phyloP scores from a whole-genome alignment of 495 filamentous ascomycete genomes.

The Aspergillus nanangensis region DNA sequence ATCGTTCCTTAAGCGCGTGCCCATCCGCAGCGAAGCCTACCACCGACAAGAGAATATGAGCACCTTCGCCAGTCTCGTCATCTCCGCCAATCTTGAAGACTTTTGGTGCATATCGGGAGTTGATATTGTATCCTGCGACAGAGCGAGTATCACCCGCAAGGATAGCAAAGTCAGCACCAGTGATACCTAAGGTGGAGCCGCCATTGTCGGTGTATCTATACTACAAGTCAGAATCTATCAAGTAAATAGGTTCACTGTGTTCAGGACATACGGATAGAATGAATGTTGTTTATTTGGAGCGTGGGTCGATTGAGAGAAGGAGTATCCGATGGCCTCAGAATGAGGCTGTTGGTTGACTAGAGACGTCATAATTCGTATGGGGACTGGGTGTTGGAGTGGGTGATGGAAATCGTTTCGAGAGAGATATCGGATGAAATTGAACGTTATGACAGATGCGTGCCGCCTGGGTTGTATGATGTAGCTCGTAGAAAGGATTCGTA shows the following conservation, averaged over 20 bases:
- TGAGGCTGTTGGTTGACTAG: slow-evolving; percentile 38
- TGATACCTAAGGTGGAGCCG: slow-evolving; percentile 92
- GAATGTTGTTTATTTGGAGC: slow-evolving; percentile 63
- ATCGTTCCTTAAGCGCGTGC: slow-evolving; percentile 79
- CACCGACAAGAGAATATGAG: slow-evolving; percentile 83
- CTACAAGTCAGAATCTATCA: slow-evolving; percentile 6
- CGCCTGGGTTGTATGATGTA: background rate
- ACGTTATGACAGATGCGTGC: no score
- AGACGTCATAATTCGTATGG: slow-evolving; percentile 39
- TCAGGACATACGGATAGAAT: slow-evolving; percentile 77
- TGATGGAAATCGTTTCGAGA: no score
- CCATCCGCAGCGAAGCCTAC: slow-evolving; percentile 96
- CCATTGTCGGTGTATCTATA: slow-evolving; percentile 96
- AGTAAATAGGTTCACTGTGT: slow-evolving; percentile 13
- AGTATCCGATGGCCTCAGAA: slow-evolving; percentile 50
- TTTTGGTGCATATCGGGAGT: slow-evolving; percentile 88
- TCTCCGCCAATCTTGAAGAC: slow-evolving; percentile 94
- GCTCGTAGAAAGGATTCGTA: background rate
- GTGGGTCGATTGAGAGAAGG: slow-evolving; percentile 51
- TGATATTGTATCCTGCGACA: slow-evolving; percentile 96
- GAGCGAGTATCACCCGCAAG: slow-evolving; percentile 94
- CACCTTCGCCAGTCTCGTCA: slow-evolving; percentile 74
- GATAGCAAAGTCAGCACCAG: slow-evolving; percentile 88
- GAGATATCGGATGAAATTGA: no score
- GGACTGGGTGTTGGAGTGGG: no score